Base-by-base conservation (phyloP, 352 stramenopile species). In the Pythium pyrilobum region DNA sequence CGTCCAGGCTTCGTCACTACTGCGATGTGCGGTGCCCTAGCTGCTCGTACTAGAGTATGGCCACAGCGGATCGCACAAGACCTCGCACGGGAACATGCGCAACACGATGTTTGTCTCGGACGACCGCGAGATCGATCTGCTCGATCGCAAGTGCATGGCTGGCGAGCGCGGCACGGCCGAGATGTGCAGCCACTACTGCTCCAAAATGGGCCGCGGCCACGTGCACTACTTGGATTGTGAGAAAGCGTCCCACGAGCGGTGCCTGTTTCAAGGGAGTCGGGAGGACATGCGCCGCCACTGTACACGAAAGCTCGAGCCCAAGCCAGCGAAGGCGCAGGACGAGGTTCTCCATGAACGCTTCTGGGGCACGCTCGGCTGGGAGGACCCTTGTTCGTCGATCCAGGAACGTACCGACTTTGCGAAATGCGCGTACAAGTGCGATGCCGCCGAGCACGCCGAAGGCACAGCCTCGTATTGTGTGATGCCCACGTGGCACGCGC, bases 151-250 rank as follows among this genome's bases (percentile, higher is more conserved):
- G 66, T 93, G 89, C 56, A 56, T 64, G 10, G 64, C 69, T n/a
- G 80, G 82, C 1, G 82, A 93, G 53, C 46, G 55, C 6, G 82
- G 82, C 10, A 82, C 69, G 2, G 79, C 82, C 3, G 80, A 93
- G 44, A 91, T 91, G 77, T 93, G 80, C 51, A 89, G 84, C 27
- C 50, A 90, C 18, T 91, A 80, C 55, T 93, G 77, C 56, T 77
- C 78, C 7, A 89, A 89, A 52, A 90, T 86, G 72, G 83, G 10
- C 10, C 31, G 9, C 41, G 31, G 32, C 36, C 28, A 27, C 24
- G 42, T 8, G 31, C 29, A 37, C 42, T n/a, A 0, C 31, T 41
- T 32, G 44, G 4, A 49, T 37, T 49, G 41, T 32, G 0, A 49
- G 37, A 27, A 21, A 12, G 44, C 41, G 8, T 1, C 44, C 2